Percentiles rank a stretch among this genome's conserved stretches.
Conservation (phyloP, 139 green algal genomes). For the Penium margaritaceum region DNA sequence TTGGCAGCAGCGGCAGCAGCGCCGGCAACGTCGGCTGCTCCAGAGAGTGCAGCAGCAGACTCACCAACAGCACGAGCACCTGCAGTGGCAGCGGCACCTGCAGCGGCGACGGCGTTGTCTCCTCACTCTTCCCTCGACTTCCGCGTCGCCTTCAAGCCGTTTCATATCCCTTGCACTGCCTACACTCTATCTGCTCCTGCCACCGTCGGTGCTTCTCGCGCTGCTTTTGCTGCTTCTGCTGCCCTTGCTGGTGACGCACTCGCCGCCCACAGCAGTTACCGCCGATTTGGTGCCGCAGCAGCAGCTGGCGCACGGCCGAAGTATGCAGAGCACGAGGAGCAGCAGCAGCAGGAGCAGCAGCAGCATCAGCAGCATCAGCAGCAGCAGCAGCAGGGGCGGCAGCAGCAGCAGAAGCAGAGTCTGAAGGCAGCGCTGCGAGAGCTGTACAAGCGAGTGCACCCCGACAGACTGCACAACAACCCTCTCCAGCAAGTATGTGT, state of each 20-base stretch:
- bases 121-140: too few species aligned
- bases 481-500: neutral
- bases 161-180: too few species aligned
- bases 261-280: too few species aligned
- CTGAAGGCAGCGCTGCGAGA: neutral
- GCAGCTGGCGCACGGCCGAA: neutral
- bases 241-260: too few species aligned
- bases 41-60: neutral
- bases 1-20: neutral
- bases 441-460: slow-evolving; percentile 11
- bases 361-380: neutral
- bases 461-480: slow-evolving; percentile 3
- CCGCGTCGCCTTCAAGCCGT: too few species aligned
- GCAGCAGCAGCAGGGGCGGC: too few species aligned
- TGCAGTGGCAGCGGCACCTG: neutral
- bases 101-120: neutral
- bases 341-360: neutral
- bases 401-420: neutral
- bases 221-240: too few species aligned
- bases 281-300: too few species aligned
- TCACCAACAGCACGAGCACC: neutral
- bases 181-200: too few species aligned
- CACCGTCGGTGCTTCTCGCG: too few species aligned
- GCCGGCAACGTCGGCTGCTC: neutral
- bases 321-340: neutral